These are phyloP conservation scores for Guyanaporus albipodus DNA, from an alignment of 768 basidiomycete species.

Conservation along the genomic window DNA sequence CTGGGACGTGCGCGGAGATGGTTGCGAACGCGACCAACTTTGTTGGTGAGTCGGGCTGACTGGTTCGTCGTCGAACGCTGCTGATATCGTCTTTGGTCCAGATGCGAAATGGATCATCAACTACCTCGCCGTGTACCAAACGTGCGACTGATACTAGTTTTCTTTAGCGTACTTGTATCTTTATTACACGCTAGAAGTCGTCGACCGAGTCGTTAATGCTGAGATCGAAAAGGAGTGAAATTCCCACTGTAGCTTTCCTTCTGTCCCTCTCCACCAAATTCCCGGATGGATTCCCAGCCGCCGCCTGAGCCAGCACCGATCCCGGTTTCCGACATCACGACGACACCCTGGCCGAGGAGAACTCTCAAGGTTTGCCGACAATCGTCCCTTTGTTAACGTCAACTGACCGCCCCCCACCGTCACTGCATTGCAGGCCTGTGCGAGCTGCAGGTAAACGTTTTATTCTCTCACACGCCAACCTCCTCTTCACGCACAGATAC, in stretches of 20 bases:
- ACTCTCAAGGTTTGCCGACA: slow-evolving; percentile 43
- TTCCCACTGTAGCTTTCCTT: slow-evolving; percentile 29
- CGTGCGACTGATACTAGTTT: not conserved
- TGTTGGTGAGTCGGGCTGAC: slow-evolving; percentile 33
- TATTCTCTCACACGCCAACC: not conserved
- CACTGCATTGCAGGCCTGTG: no score
- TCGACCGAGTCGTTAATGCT: no score
- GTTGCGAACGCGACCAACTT: slow-evolving; percentile 59
- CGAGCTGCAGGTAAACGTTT: slow-evolving; percentile 47
- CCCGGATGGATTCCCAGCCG: slow-evolving; percentile 34
- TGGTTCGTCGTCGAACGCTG: no score
- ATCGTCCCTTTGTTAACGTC: no score
- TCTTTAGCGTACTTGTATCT: not conserved
- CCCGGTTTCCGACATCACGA: slow-evolving; percentile 52
- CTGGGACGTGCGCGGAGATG: slow-evolving; percentile 42
- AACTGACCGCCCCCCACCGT: no score
- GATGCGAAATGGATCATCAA: slow-evolving; percentile 56
- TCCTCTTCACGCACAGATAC: not conserved
- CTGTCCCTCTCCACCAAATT: slow-evolving; percentile 24
- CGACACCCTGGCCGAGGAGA: slow-evolving; percentile 48
- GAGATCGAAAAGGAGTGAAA: slow-evolving; percentile 24
- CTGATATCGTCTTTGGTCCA: slow-evolving; percentile 14
- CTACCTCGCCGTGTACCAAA: slow-evolving; percentile 52
- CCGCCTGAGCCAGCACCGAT: slow-evolving; percentile 31
- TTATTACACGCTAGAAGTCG: not conserved